Evolutionary conservation across 176 grass and related monocot genomes (phyloP).

Genomic region (Thalia dealbata): DNA sequence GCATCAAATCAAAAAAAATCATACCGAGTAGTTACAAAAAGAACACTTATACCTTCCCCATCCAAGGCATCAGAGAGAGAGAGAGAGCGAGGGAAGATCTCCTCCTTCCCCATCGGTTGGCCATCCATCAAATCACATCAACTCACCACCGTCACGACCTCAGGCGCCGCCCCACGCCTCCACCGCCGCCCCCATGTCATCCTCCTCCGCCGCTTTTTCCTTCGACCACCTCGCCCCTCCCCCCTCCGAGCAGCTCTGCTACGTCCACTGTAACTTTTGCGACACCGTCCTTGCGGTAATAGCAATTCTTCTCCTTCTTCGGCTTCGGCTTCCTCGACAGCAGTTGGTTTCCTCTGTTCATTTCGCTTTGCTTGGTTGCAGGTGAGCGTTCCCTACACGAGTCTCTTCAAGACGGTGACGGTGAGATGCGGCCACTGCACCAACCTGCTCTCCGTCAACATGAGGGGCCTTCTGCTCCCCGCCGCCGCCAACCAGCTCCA

Average conservation of each 20-base stretch:
- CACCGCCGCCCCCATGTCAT: slow-evolving; percentile 36
- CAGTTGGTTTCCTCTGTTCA: neutral
- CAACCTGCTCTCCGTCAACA: slow-evolving; percentile 88
- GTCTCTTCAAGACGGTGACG: slow-evolving; percentile 82
- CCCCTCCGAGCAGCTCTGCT: slow-evolving; percentile 91
- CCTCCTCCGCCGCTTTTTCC: slow-evolving; percentile 62
- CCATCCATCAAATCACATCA: slow-evolving; percentile 18
- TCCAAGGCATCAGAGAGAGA: neutral
- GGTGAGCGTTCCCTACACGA: slow-evolving; percentile 91
- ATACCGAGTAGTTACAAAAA: slow-evolving; percentile 6
- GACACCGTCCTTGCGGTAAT: slow-evolving; percentile 91
- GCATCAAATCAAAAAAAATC: slow-evolving; percentile 27
- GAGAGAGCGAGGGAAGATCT: neutral
- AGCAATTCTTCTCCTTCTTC: neutral
- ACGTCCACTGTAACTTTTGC: slow-evolving; percentile 98
- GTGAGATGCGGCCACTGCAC: slow-evolving; percentile 90
- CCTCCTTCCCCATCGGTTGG: slow-evolving; percentile 16
- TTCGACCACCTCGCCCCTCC: slow-evolving; percentile 44
- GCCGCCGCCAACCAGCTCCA: slow-evolving; percentile 53
- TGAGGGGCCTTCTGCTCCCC: slow-evolving; percentile 58
- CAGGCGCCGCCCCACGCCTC: slow-evolving; percentile 18
- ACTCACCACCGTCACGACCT: slow-evolving; percentile 32
- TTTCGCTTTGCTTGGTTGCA: slow-evolving; percentile 5
- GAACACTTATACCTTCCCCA: neutral
- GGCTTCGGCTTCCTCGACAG: neutral